A percentile compares a stretch with the other conserved stretches of the same genome.
phyloP scores from a whole-genome alignment of 352 stramenopile species.

The Phytophthora crassamura region DNA sequence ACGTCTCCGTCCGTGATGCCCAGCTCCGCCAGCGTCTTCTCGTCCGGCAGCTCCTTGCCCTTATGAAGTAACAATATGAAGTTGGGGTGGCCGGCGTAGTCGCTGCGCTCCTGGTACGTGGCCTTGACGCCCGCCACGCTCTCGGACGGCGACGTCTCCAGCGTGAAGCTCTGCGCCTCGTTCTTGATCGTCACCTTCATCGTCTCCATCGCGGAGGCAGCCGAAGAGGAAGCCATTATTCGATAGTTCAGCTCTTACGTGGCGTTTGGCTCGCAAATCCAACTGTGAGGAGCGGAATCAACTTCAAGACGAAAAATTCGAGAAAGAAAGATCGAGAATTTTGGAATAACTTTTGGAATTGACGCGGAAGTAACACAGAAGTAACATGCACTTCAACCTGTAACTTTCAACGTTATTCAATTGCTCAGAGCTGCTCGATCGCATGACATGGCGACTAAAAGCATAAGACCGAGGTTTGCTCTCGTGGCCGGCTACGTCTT shows the following conservation, averaged over 20 bases:
- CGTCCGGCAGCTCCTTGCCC: constrained; percentile 84
- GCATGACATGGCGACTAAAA: too few relatives aligned
- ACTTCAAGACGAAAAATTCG: constrained; percentile 11
- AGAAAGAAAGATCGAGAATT: constrained; percentile 23
- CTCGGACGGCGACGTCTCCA: constrained; percentile 75
- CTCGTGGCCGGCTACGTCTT: too few relatives aligned
- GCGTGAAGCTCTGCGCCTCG: constrained; percentile 66
- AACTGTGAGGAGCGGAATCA: constrained; percentile 9
- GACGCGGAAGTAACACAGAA: too few relatives aligned
- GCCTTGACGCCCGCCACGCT: constrained; percentile 86
- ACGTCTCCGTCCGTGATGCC: constrained; percentile 62
- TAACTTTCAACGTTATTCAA: too few relatives aligned
- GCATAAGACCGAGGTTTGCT: too few relatives aligned
- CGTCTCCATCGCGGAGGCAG: constrained; percentile 30
- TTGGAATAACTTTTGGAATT: too few relatives aligned
- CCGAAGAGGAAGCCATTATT: constrained; percentile 27
- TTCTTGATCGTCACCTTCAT: constrained; percentile 88
- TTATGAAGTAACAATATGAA: constrained; percentile 89
- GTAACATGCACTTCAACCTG: too few relatives aligned
- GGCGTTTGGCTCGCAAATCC: constrained; percentile 14
- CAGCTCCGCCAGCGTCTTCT: constrained; percentile 84
- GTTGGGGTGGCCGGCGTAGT: constrained; percentile 69
- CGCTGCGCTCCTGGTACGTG: constrained; percentile 78
- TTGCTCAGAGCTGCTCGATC: too few relatives aligned
- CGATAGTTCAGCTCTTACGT: background rate